Base-by-base conservation (phyloP, 2,329 filamentous ascomycete species). In the Penicillium sp. region DNA sequence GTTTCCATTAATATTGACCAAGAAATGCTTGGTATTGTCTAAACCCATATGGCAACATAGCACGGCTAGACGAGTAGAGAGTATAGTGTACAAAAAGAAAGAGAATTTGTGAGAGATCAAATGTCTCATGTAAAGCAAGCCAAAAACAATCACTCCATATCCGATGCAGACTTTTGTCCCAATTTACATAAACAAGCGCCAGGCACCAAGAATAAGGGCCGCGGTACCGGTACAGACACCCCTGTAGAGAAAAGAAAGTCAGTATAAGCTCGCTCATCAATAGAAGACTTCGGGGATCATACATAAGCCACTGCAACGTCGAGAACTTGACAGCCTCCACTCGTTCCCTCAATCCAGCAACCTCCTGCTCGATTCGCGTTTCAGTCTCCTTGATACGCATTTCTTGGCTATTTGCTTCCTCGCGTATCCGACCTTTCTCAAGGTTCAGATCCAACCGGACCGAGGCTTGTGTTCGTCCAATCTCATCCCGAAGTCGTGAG, bases 381-480 rank as follows among this genome's bases (percentile, higher is more conserved):
- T 99, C 94, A 13, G 94, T 97, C 83, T 99, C 94, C 81, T 96
- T 97, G 70, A 99, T 91, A 81, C 96, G 96, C 77, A 99, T 86
- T 77, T 99, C 94, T 79, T 97, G 94, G 57, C 90, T 89, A 65
- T 96, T 96, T 19, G 93, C 92, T 81, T 99, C 94, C 78, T 99
- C 94, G 61, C 94, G 83, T 66, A 97, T 99, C 61, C 94, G 85
- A 15, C 94, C 94, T 79, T 99, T 99, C 73, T 99, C 94, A 45
- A 99, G 79, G 76, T 97, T 99, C 60, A 99, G 79, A 76, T 99
- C 94, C 45, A 99, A 79, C 59, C 93, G 84, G 38, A 97, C 93
- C 61, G 89, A 93, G 6, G 93, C 93, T 78, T 97, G 93, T 3
- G 94, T 97, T 43, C 94, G 85, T 58, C 91, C 89, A 66, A 99